Conservation (phyloP, 148 eudicot genomes). For the Rhododendron mucronatum region DNA sequence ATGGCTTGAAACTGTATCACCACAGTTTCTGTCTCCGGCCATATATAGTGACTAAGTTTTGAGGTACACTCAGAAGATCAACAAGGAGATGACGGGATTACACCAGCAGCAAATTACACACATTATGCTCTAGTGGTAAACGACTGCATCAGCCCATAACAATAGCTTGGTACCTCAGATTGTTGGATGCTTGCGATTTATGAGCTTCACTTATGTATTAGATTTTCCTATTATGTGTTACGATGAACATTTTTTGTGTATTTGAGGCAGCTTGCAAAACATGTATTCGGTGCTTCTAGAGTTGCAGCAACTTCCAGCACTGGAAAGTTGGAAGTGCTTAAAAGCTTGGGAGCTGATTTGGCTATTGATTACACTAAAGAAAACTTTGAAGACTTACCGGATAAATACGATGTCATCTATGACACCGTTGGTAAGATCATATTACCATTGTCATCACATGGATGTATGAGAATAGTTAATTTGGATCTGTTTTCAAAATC, state of each 20-base stretch:
- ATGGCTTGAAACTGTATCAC: neutral
- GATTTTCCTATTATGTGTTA: neutral
- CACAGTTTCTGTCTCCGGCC: neutral
- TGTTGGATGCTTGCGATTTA: neutral
- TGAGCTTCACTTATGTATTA: neutral
- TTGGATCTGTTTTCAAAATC: neutral
- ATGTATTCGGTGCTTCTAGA: slow-evolving; percentile 88
- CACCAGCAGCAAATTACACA: neutral
- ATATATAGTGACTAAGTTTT: neutral
- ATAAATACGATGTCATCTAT: slow-evolving; percentile 86
- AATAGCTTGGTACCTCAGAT: neutral
- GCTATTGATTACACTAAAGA: slow-evolving; percentile 86
- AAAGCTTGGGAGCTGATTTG: slow-evolving; percentile 78
- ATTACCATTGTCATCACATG: neutral
- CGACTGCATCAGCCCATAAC: neutral
- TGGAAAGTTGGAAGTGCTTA: slow-evolving; percentile 66
- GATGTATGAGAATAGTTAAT: neutral
- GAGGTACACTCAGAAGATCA: neutral
- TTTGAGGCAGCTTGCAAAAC: slow-evolving; percentile 70
- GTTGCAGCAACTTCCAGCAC: slow-evolving; percentile 99
- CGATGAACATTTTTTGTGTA: neutral
- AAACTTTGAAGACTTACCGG: slow-evolving; percentile 77
- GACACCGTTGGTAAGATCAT: slow-evolving; percentile 77
- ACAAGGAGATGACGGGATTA: neutral
- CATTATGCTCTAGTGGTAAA: neutral